Conservation (phyloP, 345 rosid species). For the Melastoma malabathricum region DNA sequence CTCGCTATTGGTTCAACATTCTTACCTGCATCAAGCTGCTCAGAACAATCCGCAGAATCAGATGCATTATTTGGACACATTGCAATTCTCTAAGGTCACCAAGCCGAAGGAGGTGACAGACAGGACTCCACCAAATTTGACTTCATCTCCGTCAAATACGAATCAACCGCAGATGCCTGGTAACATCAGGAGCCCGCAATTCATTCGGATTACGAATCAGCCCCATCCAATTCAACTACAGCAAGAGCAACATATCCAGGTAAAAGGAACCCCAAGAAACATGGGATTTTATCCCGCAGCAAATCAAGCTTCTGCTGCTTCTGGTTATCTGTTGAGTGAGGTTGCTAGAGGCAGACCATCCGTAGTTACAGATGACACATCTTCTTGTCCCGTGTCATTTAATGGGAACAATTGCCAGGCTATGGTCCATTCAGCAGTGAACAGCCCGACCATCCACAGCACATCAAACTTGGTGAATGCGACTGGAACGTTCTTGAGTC, state of each 20-base stretch:
- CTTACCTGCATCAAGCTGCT: constrained; percentile 23
- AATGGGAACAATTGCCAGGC: constrained; percentile 28
- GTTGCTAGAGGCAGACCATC: constrained; percentile 33
- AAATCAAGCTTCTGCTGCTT: constrained; percentile 20
- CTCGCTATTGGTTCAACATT: constrained; percentile 30
- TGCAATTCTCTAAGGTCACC: constrained; percentile 37
- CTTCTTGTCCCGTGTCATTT: constrained; percentile 51
- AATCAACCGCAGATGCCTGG: constrained; percentile 28
- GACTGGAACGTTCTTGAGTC: constrained; percentile 22
- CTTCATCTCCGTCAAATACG: constrained; percentile 24
- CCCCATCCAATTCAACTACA: constrained; percentile 26
- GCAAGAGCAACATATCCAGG: constrained; percentile 26
- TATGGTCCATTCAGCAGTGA: constrained; percentile 23
- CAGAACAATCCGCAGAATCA: constrained; percentile 37
- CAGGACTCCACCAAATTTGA: constrained; percentile 24
- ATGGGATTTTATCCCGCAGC: constrained; percentile 17
- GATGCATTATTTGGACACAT: constrained; percentile 34
- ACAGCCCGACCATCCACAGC: constrained; percentile 17
- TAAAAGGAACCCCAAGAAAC: constrained; percentile 29
- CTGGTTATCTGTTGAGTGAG: constrained; percentile 19
- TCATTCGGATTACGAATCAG: constrained; percentile 19
- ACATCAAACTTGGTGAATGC: constrained; percentile 35
- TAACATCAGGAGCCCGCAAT: constrained; percentile 7
- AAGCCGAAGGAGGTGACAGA: constrained; percentile 27
- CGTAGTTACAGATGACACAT: constrained; percentile 40